Evolutionary conservation across 495 filamentous ascomycete species (phyloP).

Genomic region (Xylaria telfairii): DNA sequence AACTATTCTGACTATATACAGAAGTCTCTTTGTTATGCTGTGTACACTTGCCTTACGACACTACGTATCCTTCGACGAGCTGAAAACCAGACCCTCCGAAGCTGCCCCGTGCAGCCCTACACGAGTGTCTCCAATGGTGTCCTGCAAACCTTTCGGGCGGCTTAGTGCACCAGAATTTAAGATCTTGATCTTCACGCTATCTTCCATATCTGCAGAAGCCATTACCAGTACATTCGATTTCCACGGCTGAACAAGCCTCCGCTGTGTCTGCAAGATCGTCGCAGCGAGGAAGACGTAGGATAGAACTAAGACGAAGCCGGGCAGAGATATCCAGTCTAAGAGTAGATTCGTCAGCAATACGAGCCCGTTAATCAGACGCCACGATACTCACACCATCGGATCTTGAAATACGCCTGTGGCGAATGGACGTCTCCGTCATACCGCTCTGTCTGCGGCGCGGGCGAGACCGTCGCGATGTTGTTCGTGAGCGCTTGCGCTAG

Average conservation of each 20-base stretch:
- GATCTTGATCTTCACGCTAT: background rate
- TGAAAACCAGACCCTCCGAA: background rate
- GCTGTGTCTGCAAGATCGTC: background rate
- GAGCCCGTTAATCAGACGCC: background rate
- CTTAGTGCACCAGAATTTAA: background rate
- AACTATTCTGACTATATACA: too few species aligned
- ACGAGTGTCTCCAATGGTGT: background rate
- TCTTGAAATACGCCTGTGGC: background rate
- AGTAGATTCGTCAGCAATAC: background rate
- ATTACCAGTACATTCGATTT: background rate
- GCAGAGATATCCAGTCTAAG: background rate
- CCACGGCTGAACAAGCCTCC: background rate
- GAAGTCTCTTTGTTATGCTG: too few species aligned
- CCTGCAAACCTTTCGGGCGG: background rate
- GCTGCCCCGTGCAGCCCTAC: background rate
- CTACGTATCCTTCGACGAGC: background rate
- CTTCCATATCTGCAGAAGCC: background rate
- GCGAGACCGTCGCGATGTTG: background rate
- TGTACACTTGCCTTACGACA: too few species aligned
- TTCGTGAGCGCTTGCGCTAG: background rate
- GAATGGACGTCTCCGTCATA: background rate
- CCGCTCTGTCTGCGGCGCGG: background rate
- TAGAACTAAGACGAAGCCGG: background rate
- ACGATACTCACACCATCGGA: conserved; percentile 1
- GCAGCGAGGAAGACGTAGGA: background rate